Conservation (phyloP, 2,329 filamentous ascomycete species). For the Neoscytalidium dimidiatum region DNA sequence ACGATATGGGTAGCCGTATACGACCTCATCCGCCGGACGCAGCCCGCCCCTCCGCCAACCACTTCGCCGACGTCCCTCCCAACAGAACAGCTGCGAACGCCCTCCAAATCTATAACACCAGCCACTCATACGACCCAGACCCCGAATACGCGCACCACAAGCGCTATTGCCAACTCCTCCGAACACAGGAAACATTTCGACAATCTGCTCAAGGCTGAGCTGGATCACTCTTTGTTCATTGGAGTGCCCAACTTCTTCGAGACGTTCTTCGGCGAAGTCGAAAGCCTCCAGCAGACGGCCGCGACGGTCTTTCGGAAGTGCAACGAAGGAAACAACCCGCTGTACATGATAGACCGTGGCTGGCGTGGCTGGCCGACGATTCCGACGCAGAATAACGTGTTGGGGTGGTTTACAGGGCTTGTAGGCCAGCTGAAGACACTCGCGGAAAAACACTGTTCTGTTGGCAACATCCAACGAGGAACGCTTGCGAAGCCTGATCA, state of each 20-base stretch:
- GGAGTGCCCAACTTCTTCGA: constrained; percentile 28
- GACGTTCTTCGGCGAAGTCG: constrained; percentile 24
- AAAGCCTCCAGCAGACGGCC: background rate
- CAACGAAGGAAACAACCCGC: constrained; percentile 25
- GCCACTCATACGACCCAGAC: constrained; percentile 22
- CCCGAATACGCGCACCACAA: constrained; percentile 22
- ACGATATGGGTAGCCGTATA: background rate
- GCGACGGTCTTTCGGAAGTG: constrained; percentile 25
- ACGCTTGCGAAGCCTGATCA: constrained; percentile 26
- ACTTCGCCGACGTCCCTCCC: background rate
- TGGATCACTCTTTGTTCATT: constrained; percentile 22
- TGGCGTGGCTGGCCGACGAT: constrained; percentile 25
- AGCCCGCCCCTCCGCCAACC: background rate
- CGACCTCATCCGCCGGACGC: background rate
- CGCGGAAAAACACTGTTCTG: constrained; percentile 22
- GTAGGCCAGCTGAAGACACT: constrained; percentile 25
- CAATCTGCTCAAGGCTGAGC: constrained; percentile 21
- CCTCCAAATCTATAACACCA: background rate
- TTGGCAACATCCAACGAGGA: constrained; percentile 22
- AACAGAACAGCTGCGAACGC: background rate
- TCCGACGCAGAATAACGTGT: constrained; percentile 27
- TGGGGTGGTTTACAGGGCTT: constrained; percentile 27
- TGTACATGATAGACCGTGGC: constrained; percentile 23
- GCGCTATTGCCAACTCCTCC: constrained; percentile 9
- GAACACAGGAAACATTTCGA: constrained; percentile 20